phyloP scores from a whole-genome alignment of 352 stramenopile genomes.

The Discostella stelligera region DNA sequence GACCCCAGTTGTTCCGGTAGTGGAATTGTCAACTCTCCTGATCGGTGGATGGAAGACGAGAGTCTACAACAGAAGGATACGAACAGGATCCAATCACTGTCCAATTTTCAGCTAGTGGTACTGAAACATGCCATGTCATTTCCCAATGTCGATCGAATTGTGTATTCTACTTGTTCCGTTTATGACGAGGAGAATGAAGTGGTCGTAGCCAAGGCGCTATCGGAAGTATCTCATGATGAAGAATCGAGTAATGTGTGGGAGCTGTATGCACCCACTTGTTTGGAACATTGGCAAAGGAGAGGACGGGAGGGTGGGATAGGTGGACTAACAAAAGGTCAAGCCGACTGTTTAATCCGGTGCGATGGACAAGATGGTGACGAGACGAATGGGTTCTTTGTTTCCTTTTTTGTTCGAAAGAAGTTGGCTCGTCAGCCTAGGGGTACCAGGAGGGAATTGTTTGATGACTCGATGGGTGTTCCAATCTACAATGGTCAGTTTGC shows the following conservation, averaged over 20 bases:
- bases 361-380: constrained; percentile 88
- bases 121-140: constrained; percentile 92
- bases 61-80: constrained; percentile 51
- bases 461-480: constrained; percentile 22
- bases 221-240: constrained; percentile 51
- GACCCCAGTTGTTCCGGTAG: constrained; percentile 96
- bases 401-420: constrained; percentile 88
- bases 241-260: constrained; percentile 43
- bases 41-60: constrained; percentile 52
- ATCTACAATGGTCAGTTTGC: constrained; percentile 60
- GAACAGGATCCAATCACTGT: constrained; percentile 89
- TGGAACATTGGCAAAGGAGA: constrained; percentile 69
- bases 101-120: constrained; percentile 92
- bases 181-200: constrained; percentile 95
- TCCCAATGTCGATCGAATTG: constrained; percentile 89
- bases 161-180: constrained; percentile 97
- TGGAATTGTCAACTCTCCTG: constrained; percentile 89
- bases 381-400: constrained; percentile 97
- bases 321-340: constrained; percentile 70
- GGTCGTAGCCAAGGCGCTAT: constrained; percentile 89
- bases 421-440: neutral
- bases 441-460: constrained; percentile 3
- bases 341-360: constrained; percentile 87
- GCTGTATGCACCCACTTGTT: constrained; percentile 57
- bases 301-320: constrained; percentile 43